phyloP scores from a whole-genome alignment of 2,329 filamentous ascomycete genomes.

The Colletotrichum theobromicola region DNA sequence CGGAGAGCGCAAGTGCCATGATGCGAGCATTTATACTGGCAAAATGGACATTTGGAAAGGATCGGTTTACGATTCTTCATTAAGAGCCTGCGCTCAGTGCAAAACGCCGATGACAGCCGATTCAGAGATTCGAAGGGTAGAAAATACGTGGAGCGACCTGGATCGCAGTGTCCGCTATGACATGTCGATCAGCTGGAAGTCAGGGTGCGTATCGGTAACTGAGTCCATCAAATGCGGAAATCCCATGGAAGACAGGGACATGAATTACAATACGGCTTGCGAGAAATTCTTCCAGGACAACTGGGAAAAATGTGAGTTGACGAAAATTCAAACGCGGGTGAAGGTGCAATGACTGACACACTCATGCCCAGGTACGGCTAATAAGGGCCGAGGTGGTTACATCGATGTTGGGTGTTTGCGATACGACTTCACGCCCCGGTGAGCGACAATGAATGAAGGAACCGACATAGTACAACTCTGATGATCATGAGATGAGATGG shows the following conservation, averaged over 20 bases:
- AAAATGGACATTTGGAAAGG: background rate
- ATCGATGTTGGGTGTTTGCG: background rate
- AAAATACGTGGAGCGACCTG: background rate
- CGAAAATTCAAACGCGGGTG: fast-evolving
- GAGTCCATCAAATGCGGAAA: background rate
- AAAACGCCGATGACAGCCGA: background rate
- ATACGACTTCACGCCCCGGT: background rate
- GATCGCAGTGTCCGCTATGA: background rate
- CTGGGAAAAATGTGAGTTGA: background rate
- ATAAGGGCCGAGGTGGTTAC: background rate
- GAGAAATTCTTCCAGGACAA: background rate
- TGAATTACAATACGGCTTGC: background rate
- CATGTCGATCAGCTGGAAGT: background rate
- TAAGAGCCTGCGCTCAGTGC: background rate
- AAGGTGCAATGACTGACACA: fast-evolving
- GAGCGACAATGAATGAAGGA: no score
- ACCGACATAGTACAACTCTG: no score
- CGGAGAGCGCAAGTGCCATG: background rate
- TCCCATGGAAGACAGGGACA: background rate
- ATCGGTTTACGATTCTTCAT: background rate
- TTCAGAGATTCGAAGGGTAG: background rate
- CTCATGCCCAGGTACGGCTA: fast-evolving
- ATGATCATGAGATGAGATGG: no score
- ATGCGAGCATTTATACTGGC: background rate
- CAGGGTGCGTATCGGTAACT: background rate